These are phyloP conservation scores for Boletus sp. DNA, from an alignment of 1,284 basidiomycete genomes.

Conservation along the genomic window DNA sequence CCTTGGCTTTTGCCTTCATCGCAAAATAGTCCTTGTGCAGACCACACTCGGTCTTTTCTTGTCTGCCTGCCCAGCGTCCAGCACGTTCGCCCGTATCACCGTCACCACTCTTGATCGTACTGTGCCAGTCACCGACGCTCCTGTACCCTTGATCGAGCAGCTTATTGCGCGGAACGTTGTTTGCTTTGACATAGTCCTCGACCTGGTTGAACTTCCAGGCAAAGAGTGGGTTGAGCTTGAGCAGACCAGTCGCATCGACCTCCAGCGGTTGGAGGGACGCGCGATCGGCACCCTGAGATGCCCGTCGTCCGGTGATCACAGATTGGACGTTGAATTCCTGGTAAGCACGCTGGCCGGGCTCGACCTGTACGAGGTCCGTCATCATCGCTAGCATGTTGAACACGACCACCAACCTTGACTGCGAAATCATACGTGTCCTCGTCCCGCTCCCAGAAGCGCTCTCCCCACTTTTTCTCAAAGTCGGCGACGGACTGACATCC, in stretches of 20 bases:
- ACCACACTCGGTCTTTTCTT: slow-evolving; percentile 94
- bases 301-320: slow-evolving; percentile 93
- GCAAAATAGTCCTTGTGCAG: slow-evolving; percentile 87
- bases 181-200: slow-evolving; percentile 82
- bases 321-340: slow-evolving; percentile 79
- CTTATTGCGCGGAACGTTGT: slow-evolving; percentile 89
- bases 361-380: slow-evolving; percentile 60
- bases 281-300: slow-evolving; percentile 91
- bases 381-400: neutral
- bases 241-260: slow-evolving; percentile 87
- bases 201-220: slow-evolving; percentile 89
- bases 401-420: slow-evolving; percentile 72
- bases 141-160: slow-evolving; percentile 92
- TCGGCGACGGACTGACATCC: slow-evolving; percentile 71
- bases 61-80: slow-evolving; percentile 89
- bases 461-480: slow-evolving; percentile 85
- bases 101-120: slow-evolving; percentile 74
- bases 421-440: slow-evolving; percentile 91
- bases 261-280: slow-evolving; percentile 86
- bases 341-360: slow-evolving; percentile 92
- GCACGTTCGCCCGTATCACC: slow-evolving; percentile 83
- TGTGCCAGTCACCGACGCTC: slow-evolving; percentile 98
- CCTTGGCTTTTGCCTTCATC: slow-evolving; percentile 60
- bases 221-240: slow-evolving; percentile 96
- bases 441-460: slow-evolving; percentile 87